Base-by-base conservation (phyloP, 306 rosid species). In the Vigna reflexopilosa region DNA sequence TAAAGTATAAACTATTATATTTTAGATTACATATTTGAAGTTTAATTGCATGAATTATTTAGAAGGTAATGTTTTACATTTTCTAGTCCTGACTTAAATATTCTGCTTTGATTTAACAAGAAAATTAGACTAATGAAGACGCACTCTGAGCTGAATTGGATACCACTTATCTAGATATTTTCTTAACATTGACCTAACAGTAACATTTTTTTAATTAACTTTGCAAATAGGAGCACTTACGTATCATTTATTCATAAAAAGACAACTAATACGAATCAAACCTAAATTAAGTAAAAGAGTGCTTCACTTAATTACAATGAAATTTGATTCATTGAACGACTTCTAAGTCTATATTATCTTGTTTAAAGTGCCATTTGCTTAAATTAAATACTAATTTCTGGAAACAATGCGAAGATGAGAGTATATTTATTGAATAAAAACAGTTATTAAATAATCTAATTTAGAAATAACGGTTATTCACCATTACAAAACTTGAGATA, bases 171-270 rank as follows among this genome's bases (percentile, higher is more conserved):
- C 28, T 9, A 28, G 19, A 64, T 64, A 36, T 64, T 64, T 63
- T 64, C 16, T 64, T 38, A n/a, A 64, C 8, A 64, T 64, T 62
- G 68, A 62, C 68, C 68, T 32, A 62, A 32, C 68, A 62, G 45
- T 62, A 32, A 32, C 4, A 32, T 32, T 15, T 59, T 20, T 16
- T 62, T 16, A 62, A 62, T 62, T 32, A 16, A 15, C 20, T 7
- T 32, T 32, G 47, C 47, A 64, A 64, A 36, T 64, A 36, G 70
- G 49, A 64, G 70, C 49, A 64, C 50, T 64, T 16, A 36, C 26
- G 26, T 64, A 64, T 64, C 70, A 38, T n/a, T 8, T 10, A 36
- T n/a, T n/a, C 9, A 36, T 36, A 36, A 36, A 17, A 64, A 3
- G 6, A 63, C 7, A 16, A 38, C 9, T 9, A 64, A 7, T 64